Percentiles rank a stretch among this genome's conserved stretches.
These are phyloP conservation scores for Rhodotorula sp. DNA, from an alignment of 1,284 basidiomycete genomes.

Conservation along the genomic window DNA sequence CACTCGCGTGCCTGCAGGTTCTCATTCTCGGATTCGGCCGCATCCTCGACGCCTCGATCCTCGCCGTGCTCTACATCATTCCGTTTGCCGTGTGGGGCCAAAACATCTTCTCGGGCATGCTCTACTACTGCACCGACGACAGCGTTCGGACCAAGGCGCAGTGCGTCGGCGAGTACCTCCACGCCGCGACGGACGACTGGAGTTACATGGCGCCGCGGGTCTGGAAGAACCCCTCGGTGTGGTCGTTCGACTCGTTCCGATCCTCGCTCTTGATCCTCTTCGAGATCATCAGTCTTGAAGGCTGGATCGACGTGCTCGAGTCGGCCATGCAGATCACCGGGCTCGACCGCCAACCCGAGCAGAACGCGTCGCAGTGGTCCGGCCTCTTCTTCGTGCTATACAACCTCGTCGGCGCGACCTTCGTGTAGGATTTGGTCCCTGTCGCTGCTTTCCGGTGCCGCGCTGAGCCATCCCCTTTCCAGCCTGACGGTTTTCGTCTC, in stretches of 20 bases:
- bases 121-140: constrained; percentile 83
- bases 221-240: constrained; percentile 87
- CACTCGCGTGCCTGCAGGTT: constrained; percentile 51
- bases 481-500: constrained; percentile 36
- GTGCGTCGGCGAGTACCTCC: constrained; percentile 74
- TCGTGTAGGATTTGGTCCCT: constrained; percentile 60
- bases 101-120: constrained; percentile 84
- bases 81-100: constrained; percentile 97
- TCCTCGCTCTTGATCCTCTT: constrained; percentile 87
- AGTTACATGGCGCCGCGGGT: constrained; percentile 74
- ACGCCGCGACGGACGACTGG: constrained; percentile 58
- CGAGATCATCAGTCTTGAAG: constrained; percentile 87
- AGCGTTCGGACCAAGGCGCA: constrained; percentile 61
- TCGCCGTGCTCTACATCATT: constrained; percentile 91
- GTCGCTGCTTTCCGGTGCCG: not conserved
- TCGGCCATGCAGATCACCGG: constrained; percentile 80
- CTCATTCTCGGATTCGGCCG: constrained; percentile 83
- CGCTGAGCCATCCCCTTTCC: not conserved
- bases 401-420: constrained; percentile 85
- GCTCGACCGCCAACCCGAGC: constrained; percentile 65
- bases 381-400: constrained; percentile 92
- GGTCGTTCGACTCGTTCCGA: constrained; percentile 88
- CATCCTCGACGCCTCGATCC: constrained; percentile 85
- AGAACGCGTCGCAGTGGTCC: constrained; percentile 73
- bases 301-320: constrained; percentile 91